Percentiles rank a stretch among this genome's conserved stretches.
Evolutionary conservation across 345 rosid species (phyloP).

Genomic region (Pugionium dolabratum): DNA sequence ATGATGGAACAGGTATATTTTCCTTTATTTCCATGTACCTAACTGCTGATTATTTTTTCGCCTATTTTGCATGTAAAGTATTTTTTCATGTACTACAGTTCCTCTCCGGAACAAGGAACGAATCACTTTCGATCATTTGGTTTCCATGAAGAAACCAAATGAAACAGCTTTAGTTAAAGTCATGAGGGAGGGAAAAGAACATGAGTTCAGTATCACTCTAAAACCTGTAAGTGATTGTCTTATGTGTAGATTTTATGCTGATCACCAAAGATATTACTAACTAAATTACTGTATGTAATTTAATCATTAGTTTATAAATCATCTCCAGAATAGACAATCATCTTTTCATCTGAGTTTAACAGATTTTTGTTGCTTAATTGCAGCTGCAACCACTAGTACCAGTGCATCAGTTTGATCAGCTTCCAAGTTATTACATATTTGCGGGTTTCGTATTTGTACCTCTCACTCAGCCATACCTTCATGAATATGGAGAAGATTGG

Average conservation of each 20-base stretch:
- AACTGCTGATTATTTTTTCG: background rate
- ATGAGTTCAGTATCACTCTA: slow-evolving; percentile 56
- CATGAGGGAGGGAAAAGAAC: slow-evolving; percentile 64
- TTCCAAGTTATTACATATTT: slow-evolving; percentile 89
- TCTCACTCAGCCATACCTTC: slow-evolving; percentile 86
- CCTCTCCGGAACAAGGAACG: slow-evolving; percentile 83
- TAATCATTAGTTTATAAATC: background rate
- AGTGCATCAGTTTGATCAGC: slow-evolving; percentile 82
- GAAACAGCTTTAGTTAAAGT: slow-evolving; percentile 64
- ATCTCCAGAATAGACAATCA: slow-evolving; percentile 5
- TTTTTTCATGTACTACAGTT: slow-evolving; percentile 51
- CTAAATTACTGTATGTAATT: background rate
- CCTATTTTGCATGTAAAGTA: background rate
- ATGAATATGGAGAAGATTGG: slow-evolving; percentile 95
- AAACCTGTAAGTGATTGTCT: slow-evolving; percentile 61
- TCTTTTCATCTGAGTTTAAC: slow-evolving; percentile 4
- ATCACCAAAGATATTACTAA: background rate
- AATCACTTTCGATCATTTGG: slow-evolving; percentile 84
- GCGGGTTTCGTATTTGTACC: slow-evolving; percentile 91
- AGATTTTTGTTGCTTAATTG: slow-evolving; percentile 29
- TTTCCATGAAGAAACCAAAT: slow-evolving; percentile 86
- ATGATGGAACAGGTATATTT: slow-evolving; percentile 78
- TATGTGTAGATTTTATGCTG: background rate
- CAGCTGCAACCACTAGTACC: slow-evolving; percentile 89
- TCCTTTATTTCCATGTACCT: slow-evolving; percentile 1